Conservation (phyloP, 371 early-diverging fungal species). For the Mucor lusitanicus region DNA sequence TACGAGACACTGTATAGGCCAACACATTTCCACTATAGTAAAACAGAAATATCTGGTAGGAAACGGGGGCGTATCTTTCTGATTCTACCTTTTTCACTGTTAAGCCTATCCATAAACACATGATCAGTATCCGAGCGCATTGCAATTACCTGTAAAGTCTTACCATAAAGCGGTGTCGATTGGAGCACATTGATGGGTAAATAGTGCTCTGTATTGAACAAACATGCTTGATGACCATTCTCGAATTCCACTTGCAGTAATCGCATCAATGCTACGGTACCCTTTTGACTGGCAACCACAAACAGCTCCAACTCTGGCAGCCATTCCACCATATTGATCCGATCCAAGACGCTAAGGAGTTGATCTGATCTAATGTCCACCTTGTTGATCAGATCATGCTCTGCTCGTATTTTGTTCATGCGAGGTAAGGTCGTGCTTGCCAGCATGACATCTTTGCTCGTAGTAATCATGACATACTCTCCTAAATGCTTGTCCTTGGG, state of each 20-base stretch:
- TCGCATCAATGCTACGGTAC: slow-evolving; percentile 44
- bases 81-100: slow-evolving; percentile 27
- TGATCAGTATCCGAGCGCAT: background rate
- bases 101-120: slow-evolving; percentile 23
- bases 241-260: slow-evolving; percentile 37
- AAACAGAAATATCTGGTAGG: slow-evolving; percentile 37
- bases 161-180: slow-evolving; percentile 44
- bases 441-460: slow-evolving; percentile 33
- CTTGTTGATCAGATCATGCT: slow-evolving; percentile 31
- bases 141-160: background rate
- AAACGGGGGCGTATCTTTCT: slow-evolving; percentile 20
- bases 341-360: slow-evolving; percentile 29
- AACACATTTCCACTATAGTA: slow-evolving; percentile 39
- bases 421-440: slow-evolving; percentile 22
- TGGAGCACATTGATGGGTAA: slow-evolving; percentile 35
- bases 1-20: slow-evolving; percentile 38
- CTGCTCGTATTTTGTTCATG: slow-evolving; percentile 30
- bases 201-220: slow-evolving; percentile 47
- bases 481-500: slow-evolving; percentile 3
- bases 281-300: slow-evolving; percentile 47
- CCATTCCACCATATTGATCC: slow-evolving; percentile 50
- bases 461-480: slow-evolving; percentile 38
- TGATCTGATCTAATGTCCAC: slow-evolving; percentile 44
- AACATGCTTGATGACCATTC: slow-evolving; percentile 28
- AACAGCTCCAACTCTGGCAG: slow-evolving; percentile 45